phyloP scores from a whole-genome alignment of 306 rosid genomes.

The Prinsepia uniflora region DNA sequence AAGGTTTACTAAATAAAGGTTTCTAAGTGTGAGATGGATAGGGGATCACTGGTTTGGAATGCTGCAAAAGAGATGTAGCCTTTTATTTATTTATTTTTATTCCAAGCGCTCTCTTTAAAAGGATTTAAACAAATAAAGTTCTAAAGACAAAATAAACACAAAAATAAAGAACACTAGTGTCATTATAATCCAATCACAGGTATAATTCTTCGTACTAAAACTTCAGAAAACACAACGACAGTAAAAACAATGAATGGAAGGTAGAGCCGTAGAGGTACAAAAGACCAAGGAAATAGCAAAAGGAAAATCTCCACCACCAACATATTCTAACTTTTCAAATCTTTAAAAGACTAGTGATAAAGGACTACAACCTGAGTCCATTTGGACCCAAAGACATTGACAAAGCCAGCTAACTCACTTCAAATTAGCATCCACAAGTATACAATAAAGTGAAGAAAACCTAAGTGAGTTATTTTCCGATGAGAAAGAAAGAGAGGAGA shows the following conservation, averaged over 20 bases:
- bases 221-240: background rate
- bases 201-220: background rate
- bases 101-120: background rate
- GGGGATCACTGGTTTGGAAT: background rate
- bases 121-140: background rate
- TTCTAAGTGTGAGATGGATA: background rate
- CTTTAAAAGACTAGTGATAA: background rate
- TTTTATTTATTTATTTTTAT: background rate
- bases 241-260: background rate
- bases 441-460: constrained; percentile 9
- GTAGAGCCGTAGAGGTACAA: background rate
- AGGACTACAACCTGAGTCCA: background rate
- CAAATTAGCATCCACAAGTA: background rate
- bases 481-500: background rate
- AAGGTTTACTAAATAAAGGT: background rate
- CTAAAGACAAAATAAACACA: background rate
- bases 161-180: background rate
- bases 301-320: background rate
- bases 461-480: background rate
- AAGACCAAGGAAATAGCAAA: background rate
- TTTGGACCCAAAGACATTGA: background rate
- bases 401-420: constrained; percentile 25
- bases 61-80: background rate
- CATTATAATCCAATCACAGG: background rate
- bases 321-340: constrained; percentile 3